Evolutionary conservation across 192 early-diverging fungal species (phyloP), one percentile per base, ranked within the genome.

Genomic region (Mortierella alpina): DNA sequence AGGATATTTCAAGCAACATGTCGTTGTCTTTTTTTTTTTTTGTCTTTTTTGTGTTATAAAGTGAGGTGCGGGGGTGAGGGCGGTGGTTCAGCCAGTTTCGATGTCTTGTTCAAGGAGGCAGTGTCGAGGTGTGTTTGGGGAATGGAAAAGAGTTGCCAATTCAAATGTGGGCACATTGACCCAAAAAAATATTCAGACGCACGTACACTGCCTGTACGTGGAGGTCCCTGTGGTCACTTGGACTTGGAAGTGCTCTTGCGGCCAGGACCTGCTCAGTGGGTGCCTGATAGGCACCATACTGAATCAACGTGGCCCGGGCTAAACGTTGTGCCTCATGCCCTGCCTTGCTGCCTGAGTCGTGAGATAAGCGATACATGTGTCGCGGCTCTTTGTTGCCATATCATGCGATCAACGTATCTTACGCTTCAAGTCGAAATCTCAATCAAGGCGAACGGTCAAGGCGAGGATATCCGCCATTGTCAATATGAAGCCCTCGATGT

Each of bases 1-100:
- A 76, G 18, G 74, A 69, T 45, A 76, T 76, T 60, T 76, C 74
- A 45, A 76, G 66, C 17, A 76, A 47, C 66, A 76, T 76, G 57
- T 18, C 58, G 50, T 46, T 41, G 52, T 66, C 44, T 41, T 55
- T 44, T 66, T 20, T 66, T 66, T 66, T 66, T 54, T 54, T 54
- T 12, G 41, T 66, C 45, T 56, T n/a, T 46, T 22, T 22, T 63
- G 44, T 46, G 18, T 12, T 7, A 18, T 15, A 31, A 47, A 45
- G 40, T 14, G 59, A 14, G 59, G 22, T 5, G 53, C 10, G 18
- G 13, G 14, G 18, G 47, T 15, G 12, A 44, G 11, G 23, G 23
- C 52, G 23, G 57, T 68, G 57, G 57, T 59, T 58, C n/a, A 40
- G 67, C 46, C 55, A 59, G 57, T 6, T 58, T 68, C 6, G 41